Percentiles rank a stretch among this genome's conserved stretches.
Evolutionary conservation across 768 basidiomycete species (phyloP).

Genomic region (Hygrocybe punicea): DNA sequence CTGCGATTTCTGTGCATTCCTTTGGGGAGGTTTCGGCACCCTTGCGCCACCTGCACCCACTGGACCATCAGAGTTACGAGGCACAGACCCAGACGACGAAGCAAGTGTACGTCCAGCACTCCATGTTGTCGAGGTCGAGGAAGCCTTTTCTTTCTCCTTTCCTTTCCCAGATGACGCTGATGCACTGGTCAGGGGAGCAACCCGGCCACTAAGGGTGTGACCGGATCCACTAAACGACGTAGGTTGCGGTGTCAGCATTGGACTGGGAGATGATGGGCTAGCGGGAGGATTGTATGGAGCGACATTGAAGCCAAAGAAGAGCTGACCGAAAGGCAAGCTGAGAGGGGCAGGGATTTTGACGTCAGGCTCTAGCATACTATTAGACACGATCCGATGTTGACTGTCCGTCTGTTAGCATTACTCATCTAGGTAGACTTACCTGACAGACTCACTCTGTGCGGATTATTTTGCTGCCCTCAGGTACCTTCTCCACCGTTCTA

Average conservation of each 20-base stretch:
- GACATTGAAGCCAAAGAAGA: constrained; percentile 95
- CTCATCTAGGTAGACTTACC: constrained; percentile 3
- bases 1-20: constrained; percentile 17
- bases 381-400: constrained; percentile 79
- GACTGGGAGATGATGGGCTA: constrained; percentile 26
- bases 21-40: constrained; percentile 44
- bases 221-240: constrained; percentile 64
- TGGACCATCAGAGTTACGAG: background rate
- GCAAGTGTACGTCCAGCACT: constrained; percentile 54
- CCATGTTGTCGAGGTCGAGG: constrained; percentile 35
- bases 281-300: constrained; percentile 60
- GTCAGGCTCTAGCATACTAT: constrained; percentile 67
- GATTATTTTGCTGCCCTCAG: constrained; percentile 81
- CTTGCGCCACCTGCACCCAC: constrained; percentile 53
- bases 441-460: constrained; percentile 73
- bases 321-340: constrained; percentile 85
- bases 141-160: constrained; percentile 50
- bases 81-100: constrained; percentile 26
- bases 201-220: constrained; percentile 58
- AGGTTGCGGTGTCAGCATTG: constrained; percentile 36
- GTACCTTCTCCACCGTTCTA: constrained; percentile 74
- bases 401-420: constrained; percentile 40
- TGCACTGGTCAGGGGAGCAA: constrained; percentile 25
- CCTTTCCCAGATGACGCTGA: constrained; percentile 42
- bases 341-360: constrained; percentile 85